These are phyloP conservation scores for Penicillium sp. DNA, from an alignment of 2,329 filamentous ascomycete species.

Conservation along the genomic window DNA sequence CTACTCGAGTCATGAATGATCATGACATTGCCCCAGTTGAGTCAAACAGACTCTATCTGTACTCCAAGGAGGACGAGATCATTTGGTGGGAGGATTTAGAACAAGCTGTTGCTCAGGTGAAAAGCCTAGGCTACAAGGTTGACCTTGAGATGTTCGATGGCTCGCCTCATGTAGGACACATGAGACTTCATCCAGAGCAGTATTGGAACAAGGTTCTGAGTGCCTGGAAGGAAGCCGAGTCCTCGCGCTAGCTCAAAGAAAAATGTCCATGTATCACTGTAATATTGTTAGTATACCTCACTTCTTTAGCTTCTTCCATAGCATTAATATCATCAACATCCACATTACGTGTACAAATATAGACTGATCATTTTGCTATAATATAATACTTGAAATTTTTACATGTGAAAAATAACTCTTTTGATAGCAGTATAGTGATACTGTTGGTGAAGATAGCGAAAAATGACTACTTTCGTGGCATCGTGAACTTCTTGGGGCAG, in stretches of 20 bases:
- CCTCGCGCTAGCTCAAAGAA: neutral
- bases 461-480: too few species aligned
- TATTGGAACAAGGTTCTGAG: constrained; percentile 56
- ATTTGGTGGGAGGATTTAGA: constrained; percentile 29
- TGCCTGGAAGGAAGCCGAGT: constrained; percentile 22
- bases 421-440: too few species aligned
- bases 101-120: constrained; percentile 25
- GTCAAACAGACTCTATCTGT: constrained; percentile 24
- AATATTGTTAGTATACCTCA: too few species aligned
- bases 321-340: too few species aligned
- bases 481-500: too few species aligned
- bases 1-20: constrained; percentile 22
- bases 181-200: constrained; percentile 58
- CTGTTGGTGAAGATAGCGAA: too few species aligned
- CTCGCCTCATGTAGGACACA: constrained; percentile 65
- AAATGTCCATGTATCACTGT: neutral
- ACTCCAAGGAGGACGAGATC: constrained; percentile 32
- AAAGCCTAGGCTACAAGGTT: constrained; percentile 54
- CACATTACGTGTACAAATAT: too few species aligned
- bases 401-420: too few species aligned
- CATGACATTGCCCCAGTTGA: constrained; percentile 8
- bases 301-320: too few species aligned
- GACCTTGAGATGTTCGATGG: constrained; percentile 60
- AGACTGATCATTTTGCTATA: neutral
- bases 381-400: too few species aligned